Evolutionary conservation across 495 filamentous ascomycete species (phyloP), one percentile per base, ranked within the genome.

Genomic region (Hypoxylon rickii): DNA sequence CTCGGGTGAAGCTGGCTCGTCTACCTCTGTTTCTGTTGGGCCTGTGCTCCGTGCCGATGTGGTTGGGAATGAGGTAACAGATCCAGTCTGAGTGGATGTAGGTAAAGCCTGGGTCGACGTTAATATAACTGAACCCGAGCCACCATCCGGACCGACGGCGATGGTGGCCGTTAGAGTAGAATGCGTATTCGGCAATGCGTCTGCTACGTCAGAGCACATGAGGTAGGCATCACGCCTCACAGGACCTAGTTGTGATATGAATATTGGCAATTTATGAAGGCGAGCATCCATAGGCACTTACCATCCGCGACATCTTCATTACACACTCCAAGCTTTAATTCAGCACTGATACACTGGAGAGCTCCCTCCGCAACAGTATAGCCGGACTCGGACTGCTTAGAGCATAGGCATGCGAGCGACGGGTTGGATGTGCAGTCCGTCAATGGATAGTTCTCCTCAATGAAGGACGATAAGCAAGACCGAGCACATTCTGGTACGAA

Each of bases 331-430:
- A 71, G 52, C 39, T 61, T 61, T 31, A 40, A 61, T 60, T 79
- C 74, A 16, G 79, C 77, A 39, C 79, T 67, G 10, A 85, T 76
- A 64, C 88, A 92, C 51, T 80, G 78, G 48, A 88, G 64, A 7
- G 81, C 84, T 5, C 77, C 86, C 68, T 90, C 88, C 8, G 87
- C 87, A 40, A 92, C 47, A 0, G 88, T 89, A 50, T 85, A 85
- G 22, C 85, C 86, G 49, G 78, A 79, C 8, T 61, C 66, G n/a
- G 81, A 86, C 38, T 74, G 74, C 32, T 77, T 76, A 29, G 72
- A 70, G 63, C 88, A 92, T 7, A 90, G 72, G 61, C 87, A 90
- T 55, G 73, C 69, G 54, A 88, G 65, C 33, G 82, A 73, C 26
- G 76, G 75, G 15, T 70, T 69, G 44, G 63, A 58, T n/a, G 75